phyloP scores from a whole-genome alignment of 164 flowering plant genomes.

The Liquidambar formosana region DNA sequence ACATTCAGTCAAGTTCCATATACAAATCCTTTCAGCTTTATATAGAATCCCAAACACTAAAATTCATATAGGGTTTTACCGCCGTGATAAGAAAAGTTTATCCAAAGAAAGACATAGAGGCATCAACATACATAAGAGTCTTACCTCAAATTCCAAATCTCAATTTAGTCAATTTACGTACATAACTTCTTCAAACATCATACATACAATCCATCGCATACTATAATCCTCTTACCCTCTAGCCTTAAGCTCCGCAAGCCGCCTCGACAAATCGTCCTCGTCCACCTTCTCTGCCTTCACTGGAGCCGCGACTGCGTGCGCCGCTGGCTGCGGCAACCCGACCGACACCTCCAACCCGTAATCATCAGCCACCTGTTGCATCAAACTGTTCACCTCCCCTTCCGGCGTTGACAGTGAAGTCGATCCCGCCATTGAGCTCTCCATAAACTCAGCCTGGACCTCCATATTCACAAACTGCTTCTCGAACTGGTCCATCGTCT shows the following conservation, averaged over 20 bases:
- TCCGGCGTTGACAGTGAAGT: constrained; percentile 71
- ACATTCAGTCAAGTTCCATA: too few relatives aligned
- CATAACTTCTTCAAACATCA: too few relatives aligned
- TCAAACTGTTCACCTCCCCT: constrained; percentile 69
- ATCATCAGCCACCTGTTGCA: constrained; percentile 80
- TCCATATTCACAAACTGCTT: constrained; percentile 79
- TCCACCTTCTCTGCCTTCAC: constrained; percentile 51
- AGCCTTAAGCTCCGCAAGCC: constrained; percentile 65
- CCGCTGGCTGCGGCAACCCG: constrained; percentile 68
- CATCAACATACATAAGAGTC: too few relatives aligned
- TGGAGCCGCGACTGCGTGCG: constrained; percentile 40
- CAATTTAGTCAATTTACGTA: too few relatives aligned
- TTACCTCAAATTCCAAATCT: too few relatives aligned
- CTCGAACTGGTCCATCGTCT: constrained; percentile 75
- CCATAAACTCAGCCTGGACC: constrained; percentile 81
- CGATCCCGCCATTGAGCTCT: constrained; percentile 73
- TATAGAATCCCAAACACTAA: too few relatives aligned
- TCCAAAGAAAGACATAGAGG: too few relatives aligned
- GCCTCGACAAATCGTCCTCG: constrained; percentile 55
- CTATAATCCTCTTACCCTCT: constrained; percentile 31
- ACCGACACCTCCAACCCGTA: constrained; percentile 72
- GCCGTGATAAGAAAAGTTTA: too few relatives aligned
- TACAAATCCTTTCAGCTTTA: too few relatives aligned
- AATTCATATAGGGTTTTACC: too few relatives aligned
- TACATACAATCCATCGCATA: too few relatives aligned